Percentiles rank a stretch among this genome's conserved stretches.
Conservation (phyloP, 2,329 filamentous ascomycete species). For the Xylariaceae sp. region DNA sequence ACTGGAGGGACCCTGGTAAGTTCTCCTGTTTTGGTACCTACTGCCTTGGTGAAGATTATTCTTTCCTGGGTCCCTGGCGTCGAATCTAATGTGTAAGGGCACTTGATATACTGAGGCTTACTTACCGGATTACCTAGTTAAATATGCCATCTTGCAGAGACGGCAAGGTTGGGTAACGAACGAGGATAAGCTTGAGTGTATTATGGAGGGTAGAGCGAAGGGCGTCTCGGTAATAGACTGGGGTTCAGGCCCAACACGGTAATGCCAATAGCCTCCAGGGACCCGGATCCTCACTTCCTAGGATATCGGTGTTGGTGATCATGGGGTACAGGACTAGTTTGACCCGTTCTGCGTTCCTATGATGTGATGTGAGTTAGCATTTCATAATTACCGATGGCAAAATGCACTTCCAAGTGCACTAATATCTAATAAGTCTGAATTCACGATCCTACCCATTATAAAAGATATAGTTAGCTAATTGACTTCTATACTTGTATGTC, state of each 20-base stretch:
- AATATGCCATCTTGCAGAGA: constrained; percentile 35
- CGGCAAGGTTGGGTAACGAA: constrained; percentile 47
- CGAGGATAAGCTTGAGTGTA: constrained; percentile 50
- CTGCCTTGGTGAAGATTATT: background rate
- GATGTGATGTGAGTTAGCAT: too few species aligned
- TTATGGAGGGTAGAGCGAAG: constrained; percentile 47
- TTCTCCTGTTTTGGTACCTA: background rate
- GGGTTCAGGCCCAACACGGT: constrained; percentile 29
- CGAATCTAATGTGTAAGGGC: background rate
- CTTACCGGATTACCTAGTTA: constrained; percentile 13
- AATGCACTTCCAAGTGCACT: too few species aligned
- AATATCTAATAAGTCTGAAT: too few species aligned
- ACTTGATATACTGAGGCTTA: background rate
- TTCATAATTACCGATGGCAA: too few species aligned
- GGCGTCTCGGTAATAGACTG: constrained; percentile 39
- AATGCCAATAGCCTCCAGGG: background rate
- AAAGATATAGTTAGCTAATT: too few species aligned
- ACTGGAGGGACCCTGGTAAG: constrained; percentile 46
- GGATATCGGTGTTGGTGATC: background rate
- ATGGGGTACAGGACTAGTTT: background rate
- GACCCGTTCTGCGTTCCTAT: background rate
- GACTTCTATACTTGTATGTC: too few species aligned
- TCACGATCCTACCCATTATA: too few species aligned
- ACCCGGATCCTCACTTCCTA: background rate
- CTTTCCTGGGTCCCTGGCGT: background rate